Conservation (phyloP, 257 asterid genomes). For the Nicotiana otophora region DNA sequence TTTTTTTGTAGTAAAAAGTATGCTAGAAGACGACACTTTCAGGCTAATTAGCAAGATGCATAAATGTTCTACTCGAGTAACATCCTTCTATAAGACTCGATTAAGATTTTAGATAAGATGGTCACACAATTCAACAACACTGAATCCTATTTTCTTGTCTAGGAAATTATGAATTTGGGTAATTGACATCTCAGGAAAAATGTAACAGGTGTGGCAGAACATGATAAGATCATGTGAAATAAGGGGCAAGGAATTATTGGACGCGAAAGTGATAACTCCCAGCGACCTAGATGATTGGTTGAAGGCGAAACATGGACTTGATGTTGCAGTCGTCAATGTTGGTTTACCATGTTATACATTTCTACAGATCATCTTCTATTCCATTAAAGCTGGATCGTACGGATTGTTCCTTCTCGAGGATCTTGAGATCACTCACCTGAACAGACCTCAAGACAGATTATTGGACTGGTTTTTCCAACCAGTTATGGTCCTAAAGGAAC, state of each 20-base stretch:
- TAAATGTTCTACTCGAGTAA: background rate
- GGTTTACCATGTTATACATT: constrained; percentile 78
- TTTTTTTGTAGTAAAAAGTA: background rate
- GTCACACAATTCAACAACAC: background rate
- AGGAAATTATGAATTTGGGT: background rate
- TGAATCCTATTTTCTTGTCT: background rate
- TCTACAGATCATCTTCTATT: constrained; percentile 46
- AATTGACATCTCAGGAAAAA: background rate
- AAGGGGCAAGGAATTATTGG: constrained; percentile 60
- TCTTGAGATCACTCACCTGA: constrained; percentile 65
- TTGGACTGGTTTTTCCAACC: constrained; percentile 95
- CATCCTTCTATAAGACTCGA: background rate
- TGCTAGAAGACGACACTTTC: background rate
- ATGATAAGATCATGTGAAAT: constrained; percentile 58
- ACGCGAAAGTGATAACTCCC: constrained; percentile 40
- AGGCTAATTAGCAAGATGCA: background rate
- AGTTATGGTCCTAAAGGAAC: constrained; percentile 76
- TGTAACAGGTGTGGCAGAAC: constrained; percentile 72
- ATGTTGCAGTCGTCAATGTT: constrained; percentile 39
- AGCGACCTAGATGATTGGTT: constrained; percentile 74
- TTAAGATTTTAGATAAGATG: background rate
- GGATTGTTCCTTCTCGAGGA: constrained; percentile 67
- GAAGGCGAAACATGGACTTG: constrained; percentile 52
- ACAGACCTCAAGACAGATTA: constrained; percentile 78
- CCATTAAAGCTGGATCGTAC: constrained; percentile 59